phyloP scores from a whole-genome alignment of 2,329 filamentous ascomycete species.

The Epichloe typhina region DNA sequence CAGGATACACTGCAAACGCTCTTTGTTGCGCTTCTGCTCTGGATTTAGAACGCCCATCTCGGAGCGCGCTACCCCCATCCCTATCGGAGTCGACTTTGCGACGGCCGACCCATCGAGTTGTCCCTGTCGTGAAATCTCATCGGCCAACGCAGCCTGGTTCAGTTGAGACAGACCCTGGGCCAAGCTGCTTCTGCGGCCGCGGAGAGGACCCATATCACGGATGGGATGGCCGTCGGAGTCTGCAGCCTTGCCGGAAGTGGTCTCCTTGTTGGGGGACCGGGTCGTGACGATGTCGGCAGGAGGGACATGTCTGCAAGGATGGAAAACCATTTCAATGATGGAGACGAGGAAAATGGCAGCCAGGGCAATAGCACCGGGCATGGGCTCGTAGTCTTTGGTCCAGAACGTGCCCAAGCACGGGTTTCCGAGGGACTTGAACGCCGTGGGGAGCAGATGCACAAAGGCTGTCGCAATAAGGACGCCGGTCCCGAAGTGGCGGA shows the following conservation, averaged over 20 bases:
- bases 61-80: not conserved
- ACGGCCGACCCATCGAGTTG: not conserved
- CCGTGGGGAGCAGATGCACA: slow-evolving; percentile 58
- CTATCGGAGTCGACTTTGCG: not conserved
- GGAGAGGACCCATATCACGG: slow-evolving; percentile 20
- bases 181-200: slow-evolving; percentile 22
- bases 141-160: slow-evolving; percentile 8
- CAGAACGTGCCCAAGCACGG: slow-evolving; percentile 63
- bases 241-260: not conserved
- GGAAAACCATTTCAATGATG: slow-evolving; percentile 60
- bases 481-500: slow-evolving; percentile 63
- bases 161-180: slow-evolving; percentile 19
- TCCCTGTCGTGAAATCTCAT: slow-evolving; percentile 1
- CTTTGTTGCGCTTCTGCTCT: slow-evolving; percentile 47
- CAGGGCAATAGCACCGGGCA: slow-evolving; percentile 72
- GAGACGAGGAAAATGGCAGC: slow-evolving; percentile 66
- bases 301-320: slow-evolving; percentile 24
- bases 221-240: slow-evolving; percentile 11
- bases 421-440: slow-evolving; percentile 48
- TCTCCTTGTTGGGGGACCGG: not conserved
- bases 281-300: slow-evolving; percentile 6
- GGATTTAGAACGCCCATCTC: slow-evolving; percentile 19
- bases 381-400: slow-evolving; percentile 60
- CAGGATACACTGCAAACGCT: slow-evolving; percentile 63
- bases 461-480: slow-evolving; percentile 67